phyloP scores from a whole-genome alignment of 805 yeast species.

The Hanseniaspora pseudoguilliermondii region DNA sequence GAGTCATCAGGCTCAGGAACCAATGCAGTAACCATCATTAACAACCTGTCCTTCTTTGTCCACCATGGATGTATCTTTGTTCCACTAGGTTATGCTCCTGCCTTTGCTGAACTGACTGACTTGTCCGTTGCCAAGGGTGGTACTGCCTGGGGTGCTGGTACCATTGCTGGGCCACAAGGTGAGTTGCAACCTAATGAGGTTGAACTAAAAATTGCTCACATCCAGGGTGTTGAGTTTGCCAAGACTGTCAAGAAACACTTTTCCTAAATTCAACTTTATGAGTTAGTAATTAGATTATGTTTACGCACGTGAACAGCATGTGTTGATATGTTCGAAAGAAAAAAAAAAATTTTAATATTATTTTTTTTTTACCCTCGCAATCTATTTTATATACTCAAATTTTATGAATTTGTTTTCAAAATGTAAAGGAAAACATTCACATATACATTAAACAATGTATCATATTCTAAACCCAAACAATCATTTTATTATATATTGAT shows the following conservation, averaged over 20 bases:
- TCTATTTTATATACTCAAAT: too few species aligned
- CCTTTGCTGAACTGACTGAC: slow-evolving; percentile 40
- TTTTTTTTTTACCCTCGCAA: too few species aligned
- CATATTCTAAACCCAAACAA: too few species aligned
- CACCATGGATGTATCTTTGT: slow-evolving; percentile 75
- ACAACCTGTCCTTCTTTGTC: slow-evolving; percentile 48
- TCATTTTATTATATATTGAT: too few species aligned
- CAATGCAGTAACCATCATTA: slow-evolving; percentile 59
- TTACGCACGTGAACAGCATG: background rate
- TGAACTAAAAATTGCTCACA: slow-evolving; percentile 50
- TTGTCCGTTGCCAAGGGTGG: slow-evolving; percentile 58
- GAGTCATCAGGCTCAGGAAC: slow-evolving; percentile 72
- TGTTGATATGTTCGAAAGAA: background rate
- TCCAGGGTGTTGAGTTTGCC: slow-evolving; percentile 57
- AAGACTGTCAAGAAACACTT: slow-evolving; percentile 30
- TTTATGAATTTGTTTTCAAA: too few species aligned
- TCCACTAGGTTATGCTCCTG: slow-evolving; percentile 61
- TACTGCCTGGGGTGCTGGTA: slow-evolving; percentile 80
- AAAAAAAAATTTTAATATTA: background rate
- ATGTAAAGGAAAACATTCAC: too few species aligned
- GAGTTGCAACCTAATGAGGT: slow-evolving; percentile 51
- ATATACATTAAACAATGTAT: too few species aligned
- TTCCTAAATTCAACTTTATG: background rate
- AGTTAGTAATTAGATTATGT: too few species aligned
- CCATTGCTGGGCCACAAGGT: slow-evolving; percentile 66